Conservation (phyloP, 371 early-diverging fungal species). For the Saksenaea vasiformis region DNA sequence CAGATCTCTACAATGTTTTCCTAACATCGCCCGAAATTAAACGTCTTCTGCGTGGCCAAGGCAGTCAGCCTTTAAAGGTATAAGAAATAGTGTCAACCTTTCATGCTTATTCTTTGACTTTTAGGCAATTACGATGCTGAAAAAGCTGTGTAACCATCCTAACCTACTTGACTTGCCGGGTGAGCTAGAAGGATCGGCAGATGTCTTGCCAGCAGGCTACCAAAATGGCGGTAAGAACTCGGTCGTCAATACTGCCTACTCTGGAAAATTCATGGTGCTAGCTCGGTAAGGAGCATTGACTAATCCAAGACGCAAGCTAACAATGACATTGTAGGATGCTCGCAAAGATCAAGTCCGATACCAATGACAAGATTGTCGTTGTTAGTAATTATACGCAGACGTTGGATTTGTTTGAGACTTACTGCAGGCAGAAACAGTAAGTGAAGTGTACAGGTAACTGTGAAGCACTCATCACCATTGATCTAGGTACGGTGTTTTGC, state of each 20-base stretch:
- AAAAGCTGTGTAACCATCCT: constrained; percentile 96
- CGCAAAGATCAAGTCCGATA: constrained; percentile 67
- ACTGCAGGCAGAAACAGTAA: constrained; percentile 77
- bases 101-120: not conserved
- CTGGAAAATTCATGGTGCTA: constrained; percentile 89
- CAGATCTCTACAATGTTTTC: constrained; percentile 81
- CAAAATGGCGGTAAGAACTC: constrained; percentile 26
- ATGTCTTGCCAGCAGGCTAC: constrained; percentile 53
- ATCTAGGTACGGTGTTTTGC: constrained; percentile 72
- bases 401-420: constrained; percentile 89
- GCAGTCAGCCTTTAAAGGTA: constrained; percentile 73
- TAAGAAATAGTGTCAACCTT: not conserved
- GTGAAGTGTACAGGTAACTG: constrained; percentile 8
- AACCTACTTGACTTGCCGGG: constrained; percentile 72
- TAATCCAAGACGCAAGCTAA: constrained; percentile 31
- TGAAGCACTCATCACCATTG: not conserved
- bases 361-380: constrained; percentile 93
- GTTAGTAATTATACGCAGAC: constrained; percentile 98
- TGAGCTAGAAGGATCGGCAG: constrained; percentile 71
- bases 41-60: constrained; percentile 60
- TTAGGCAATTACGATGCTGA: constrained; percentile 85
- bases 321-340: constrained; percentile 51
- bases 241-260: constrained; percentile 68
- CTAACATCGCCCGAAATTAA: constrained; percentile 80
- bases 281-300: constrained; percentile 54